phyloP scores from a whole-genome alignment of 2,329 filamentous ascomycete genomes.

The Colletotrichum endophyticum region DNA sequence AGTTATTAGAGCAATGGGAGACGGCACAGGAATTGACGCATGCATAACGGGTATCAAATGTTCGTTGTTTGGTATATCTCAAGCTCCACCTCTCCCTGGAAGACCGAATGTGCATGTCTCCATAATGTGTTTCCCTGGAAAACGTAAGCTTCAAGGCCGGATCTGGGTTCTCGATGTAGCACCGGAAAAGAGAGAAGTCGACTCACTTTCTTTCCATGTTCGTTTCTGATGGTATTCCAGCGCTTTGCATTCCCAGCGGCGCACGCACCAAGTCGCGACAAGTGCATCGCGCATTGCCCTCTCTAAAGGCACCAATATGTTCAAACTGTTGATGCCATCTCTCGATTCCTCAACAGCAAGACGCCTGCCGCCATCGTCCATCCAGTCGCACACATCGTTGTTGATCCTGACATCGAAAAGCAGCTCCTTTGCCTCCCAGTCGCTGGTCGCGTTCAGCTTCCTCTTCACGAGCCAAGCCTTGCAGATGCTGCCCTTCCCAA shows the following conservation, averaged over 20 bases:
- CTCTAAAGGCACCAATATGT: conserved; percentile 34
- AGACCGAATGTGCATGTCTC: not conserved
- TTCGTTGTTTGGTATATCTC: not conserved
- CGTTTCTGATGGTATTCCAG: conserved; percentile 1
- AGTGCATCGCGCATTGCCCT: conserved; percentile 34
- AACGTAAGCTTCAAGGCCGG: not conserved
- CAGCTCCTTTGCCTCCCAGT: conserved; percentile 25
- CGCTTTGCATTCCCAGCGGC: conserved; percentile 37
- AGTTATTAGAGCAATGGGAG: not conserved
- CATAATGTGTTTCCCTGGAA: conserved; percentile 1
- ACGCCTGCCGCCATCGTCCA: conserved; percentile 24
- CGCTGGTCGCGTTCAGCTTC: not conserved
- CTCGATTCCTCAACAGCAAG: conserved; percentile 37
- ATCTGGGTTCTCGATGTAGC: not conserved
- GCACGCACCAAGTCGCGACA: conserved; percentile 38
- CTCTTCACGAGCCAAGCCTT: conserved; percentile 22
- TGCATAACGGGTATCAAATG: not conserved
- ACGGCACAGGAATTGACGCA: not conserved
- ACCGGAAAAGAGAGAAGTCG: rapidly evolving
- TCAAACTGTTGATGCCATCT: conserved; percentile 30
- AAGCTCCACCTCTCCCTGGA: not conserved
- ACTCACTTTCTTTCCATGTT: conserved; percentile 15
- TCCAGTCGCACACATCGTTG: conserved; percentile 35
- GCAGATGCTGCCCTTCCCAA: conserved; percentile 6
- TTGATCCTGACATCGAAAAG: conserved; percentile 32